These are phyloP conservation scores for Aureobasidium sp. DNA, from an alignment of 2,329 filamentous ascomycete genomes.

Conservation along the genomic window DNA sequence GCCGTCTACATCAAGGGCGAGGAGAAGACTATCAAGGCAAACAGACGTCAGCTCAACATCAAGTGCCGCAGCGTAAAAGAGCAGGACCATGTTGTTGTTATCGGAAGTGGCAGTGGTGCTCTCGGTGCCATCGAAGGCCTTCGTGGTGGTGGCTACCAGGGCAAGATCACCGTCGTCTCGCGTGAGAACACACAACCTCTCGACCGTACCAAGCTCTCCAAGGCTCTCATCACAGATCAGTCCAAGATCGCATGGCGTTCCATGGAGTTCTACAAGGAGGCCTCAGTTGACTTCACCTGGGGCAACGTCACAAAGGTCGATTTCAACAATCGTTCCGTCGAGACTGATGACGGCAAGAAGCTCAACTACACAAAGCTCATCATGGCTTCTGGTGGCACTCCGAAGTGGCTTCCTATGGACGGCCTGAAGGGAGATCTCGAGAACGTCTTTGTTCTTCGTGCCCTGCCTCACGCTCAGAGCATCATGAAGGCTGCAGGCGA, in stretches of 20 bases:
- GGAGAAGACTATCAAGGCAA: constrained; percentile 68
- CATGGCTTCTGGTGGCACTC: constrained; percentile 77
- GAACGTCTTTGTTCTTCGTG: constrained; percentile 82
- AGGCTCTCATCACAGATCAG: constrained; percentile 76
- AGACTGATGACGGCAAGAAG: constrained; percentile 66
- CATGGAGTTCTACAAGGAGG: constrained; percentile 65
- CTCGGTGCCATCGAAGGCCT: constrained; percentile 77
- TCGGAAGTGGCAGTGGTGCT: constrained; percentile 81
- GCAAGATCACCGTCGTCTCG: constrained; percentile 73
- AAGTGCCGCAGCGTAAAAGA: constrained; percentile 53
- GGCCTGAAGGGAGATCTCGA: constrained; percentile 74
- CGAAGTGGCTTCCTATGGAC: constrained; percentile 66
- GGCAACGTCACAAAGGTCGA: constrained; percentile 65
- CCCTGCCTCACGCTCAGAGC: constrained; percentile 65
- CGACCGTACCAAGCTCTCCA: constrained; percentile 91
- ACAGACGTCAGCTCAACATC: constrained; percentile 65
- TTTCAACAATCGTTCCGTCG: constrained; percentile 64
- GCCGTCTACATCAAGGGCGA: constrained; percentile 79
- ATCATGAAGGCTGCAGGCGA: constrained; percentile 73
- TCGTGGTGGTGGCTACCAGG: constrained; percentile 71
- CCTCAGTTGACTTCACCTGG: constrained; percentile 48
- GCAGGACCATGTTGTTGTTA: constrained; percentile 65
- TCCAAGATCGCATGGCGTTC: constrained; percentile 72
- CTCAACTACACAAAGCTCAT: constrained; percentile 80
- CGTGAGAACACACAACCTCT: constrained; percentile 73